phyloP scores from a whole-genome alignment of 2,329 filamentous ascomycete species.

The Fusarium neocosmosporiellum region DNA sequence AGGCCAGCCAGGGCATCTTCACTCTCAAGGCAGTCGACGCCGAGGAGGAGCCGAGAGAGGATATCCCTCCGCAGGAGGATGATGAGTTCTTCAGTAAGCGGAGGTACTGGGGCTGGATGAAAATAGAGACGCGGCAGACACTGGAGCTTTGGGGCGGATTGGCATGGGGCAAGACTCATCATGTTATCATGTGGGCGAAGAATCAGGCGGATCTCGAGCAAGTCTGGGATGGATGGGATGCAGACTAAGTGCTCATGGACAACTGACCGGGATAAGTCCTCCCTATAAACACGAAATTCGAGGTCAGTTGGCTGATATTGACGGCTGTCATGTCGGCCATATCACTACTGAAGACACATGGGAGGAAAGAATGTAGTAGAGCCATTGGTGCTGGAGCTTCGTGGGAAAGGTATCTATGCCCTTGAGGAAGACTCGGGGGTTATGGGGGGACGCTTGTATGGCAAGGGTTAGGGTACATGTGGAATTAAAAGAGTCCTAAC shows the following conservation, averaged over 20 bases:
- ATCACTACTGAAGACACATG: no score
- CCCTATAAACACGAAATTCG: background rate
- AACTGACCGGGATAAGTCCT: background rate
- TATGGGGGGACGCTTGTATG: no score
- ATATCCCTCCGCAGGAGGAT: background rate
- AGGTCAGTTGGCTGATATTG: background rate
- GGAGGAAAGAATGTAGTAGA: no score
- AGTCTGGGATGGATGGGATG: background rate
- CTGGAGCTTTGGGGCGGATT: background rate
- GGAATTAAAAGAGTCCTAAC: background rate
- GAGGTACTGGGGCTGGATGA: background rate
- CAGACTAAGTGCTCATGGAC: background rate
- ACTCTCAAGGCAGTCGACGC: background rate
- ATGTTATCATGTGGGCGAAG: background rate
- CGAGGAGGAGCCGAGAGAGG: background rate
- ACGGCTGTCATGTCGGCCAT: no score
- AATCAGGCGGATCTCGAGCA: background rate
- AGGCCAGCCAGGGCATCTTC: background rate
- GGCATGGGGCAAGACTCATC: background rate
- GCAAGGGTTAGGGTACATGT: background rate
- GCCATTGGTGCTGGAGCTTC: no score
- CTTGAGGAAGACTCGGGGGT: no score
- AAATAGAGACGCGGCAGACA: background rate
- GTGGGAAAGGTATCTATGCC: no score
- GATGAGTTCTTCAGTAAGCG: fast-evolving